These are phyloP conservation scores for Protea cynaroides DNA, from an alignment of 164 flowering plant species.

Conservation along the genomic window DNA sequence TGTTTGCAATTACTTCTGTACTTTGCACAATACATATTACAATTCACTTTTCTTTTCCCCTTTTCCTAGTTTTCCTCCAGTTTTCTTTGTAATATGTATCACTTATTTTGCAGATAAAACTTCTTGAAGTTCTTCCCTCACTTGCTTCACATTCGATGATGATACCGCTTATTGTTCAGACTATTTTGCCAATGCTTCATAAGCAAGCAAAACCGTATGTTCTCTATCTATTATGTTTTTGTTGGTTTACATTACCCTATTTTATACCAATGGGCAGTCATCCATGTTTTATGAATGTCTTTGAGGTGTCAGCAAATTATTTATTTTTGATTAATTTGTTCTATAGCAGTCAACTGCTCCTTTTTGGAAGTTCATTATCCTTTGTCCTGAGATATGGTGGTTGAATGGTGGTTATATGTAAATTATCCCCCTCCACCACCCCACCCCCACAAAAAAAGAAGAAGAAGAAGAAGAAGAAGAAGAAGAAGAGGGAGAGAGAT, in stretches of 20 bases:
- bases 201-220: slow-evolving; percentile 62
- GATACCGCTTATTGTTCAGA: slow-evolving; percentile 74
- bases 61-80: not conserved
- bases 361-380: not conserved
- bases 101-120: slow-evolving; percentile 55
- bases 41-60: not conserved
- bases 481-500: too few species aligned
- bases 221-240: slow-evolving; percentile 6
- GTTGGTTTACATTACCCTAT: not conserved
- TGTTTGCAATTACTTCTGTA: slow-evolving; percentile 2
- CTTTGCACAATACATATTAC: not conserved
- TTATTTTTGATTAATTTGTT: not conserved
- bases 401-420: not conserved
- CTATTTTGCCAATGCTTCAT: slow-evolving; percentile 76
- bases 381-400: not conserved
- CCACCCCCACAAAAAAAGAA: too few species aligned
- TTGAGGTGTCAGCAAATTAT: not conserved
- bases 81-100: slow-evolving; percentile 5
- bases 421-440: too few species aligned
- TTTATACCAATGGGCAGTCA: not conserved
- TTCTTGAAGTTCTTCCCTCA: slow-evolving; percentile 69
- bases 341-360: not conserved
- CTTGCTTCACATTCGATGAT: slow-evolving; percentile 77
- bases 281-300: not conserved
- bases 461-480: too few species aligned